Conservation (phyloP, 805 yeast species). For the Clavispora phyllophila region DNA sequence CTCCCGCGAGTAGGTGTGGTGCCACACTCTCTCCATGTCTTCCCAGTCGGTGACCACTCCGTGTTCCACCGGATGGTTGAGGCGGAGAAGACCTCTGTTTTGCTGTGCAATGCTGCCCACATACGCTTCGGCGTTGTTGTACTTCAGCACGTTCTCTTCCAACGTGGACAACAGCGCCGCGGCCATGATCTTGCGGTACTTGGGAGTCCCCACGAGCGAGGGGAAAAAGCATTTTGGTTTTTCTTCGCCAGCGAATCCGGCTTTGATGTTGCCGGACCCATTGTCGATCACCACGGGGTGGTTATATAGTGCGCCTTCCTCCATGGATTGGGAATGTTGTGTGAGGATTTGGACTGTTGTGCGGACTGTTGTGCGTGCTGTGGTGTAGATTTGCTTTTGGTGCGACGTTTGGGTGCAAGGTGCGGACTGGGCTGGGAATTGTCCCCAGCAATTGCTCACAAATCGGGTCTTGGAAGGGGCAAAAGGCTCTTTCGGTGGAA, state of each 20-base stretch:
- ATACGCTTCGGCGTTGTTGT: conserved; percentile 45
- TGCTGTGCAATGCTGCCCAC: conserved; percentile 75
- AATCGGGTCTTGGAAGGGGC: no score
- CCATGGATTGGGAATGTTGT: conserved; percentile 11
- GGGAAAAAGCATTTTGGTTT: conserved; percentile 64
- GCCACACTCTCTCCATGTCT: conserved; percentile 83
- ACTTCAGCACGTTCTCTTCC: conserved; percentile 13
- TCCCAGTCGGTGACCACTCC: conserved; percentile 82
- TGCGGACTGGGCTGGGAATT: no score
- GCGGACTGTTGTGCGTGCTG: no score
- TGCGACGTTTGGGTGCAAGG: no score
- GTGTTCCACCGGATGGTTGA: conserved; percentile 70
- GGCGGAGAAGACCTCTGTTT: conserved; percentile 67
- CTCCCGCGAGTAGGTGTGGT: conserved; percentile 53
- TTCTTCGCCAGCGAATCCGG: conserved; percentile 93
- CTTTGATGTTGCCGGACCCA: conserved; percentile 80
- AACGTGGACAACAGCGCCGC: conserved; percentile 23
- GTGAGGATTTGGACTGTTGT: no score
- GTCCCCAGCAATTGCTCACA: no score
- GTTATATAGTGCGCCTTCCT: conserved; percentile 28
- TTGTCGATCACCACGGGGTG: conserved; percentile 45
- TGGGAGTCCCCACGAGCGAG: conserved; percentile 73
- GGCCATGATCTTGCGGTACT: conserved; percentile 80
- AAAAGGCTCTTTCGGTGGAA: no score
- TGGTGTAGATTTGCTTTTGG: no score